Evolutionary conservation across 2,329 filamentous ascomycete species (phyloP).

Genomic region (Alternaria infectoria): DNA sequence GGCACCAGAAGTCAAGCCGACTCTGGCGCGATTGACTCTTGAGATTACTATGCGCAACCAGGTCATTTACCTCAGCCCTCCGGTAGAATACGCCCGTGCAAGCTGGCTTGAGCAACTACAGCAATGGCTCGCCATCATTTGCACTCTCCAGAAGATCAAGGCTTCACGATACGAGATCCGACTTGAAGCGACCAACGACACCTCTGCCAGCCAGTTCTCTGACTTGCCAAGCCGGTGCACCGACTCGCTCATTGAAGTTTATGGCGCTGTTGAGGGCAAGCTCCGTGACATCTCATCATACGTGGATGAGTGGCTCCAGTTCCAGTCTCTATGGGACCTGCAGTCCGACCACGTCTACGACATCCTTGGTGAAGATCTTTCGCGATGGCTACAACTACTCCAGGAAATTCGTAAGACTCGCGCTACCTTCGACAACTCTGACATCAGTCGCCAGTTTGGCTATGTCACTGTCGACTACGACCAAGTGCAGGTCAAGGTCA

Average conservation of each 20-base stretch:
- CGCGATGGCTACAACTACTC: slow-evolving; percentile 92
- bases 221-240: slow-evolving; percentile 86
- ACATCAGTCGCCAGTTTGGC: slow-evolving; percentile 89
- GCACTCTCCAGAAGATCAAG: slow-evolving; percentile 92
- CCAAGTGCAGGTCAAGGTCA: slow-evolving; percentile 98
- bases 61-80: slow-evolving; percentile 94
- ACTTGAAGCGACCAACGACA: slow-evolving; percentile 66
- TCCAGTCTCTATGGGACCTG: slow-evolving; percentile 97
- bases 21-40: slow-evolving; percentile 77
- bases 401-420: slow-evolving; percentile 96
- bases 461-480: slow-evolving; percentile 97
- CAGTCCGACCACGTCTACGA: slow-evolving; percentile 96
- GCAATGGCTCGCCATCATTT: slow-evolving; percentile 90
- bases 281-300: slow-evolving; percentile 80
- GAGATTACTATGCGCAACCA: slow-evolving; percentile 98
- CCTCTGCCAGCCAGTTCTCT: slow-evolving; percentile 73
- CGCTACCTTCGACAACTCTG: slow-evolving; percentile 95
- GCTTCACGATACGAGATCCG: slow-evolving; percentile 94
- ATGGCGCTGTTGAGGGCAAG: slow-evolving; percentile 82
- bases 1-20: slow-evolving; percentile 56
- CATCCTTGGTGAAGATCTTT: slow-evolving; percentile 85
- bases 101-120: slow-evolving; percentile 94
- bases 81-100: slow-evolving; percentile 86
- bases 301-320: slow-evolving; percentile 97
- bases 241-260: slow-evolving; percentile 77